These are phyloP conservation scores for Trypanosoma platydactyli DNA, from an alignment of 208 protist genomes.

Conservation along the genomic window DNA sequence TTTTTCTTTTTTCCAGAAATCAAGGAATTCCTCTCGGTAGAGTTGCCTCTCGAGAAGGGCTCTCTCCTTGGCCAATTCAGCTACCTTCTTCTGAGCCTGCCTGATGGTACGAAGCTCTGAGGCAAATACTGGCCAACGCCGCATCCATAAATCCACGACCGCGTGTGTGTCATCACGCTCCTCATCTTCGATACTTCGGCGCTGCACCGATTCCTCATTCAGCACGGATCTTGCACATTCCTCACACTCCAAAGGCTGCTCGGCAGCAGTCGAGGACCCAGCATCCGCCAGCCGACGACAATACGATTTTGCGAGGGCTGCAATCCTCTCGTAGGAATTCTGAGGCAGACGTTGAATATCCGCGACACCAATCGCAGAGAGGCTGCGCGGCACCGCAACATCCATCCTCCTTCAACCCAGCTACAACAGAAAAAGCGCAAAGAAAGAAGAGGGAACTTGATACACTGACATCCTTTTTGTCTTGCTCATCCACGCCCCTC, in stretches of 20 bases:
- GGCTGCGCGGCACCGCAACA: background rate
- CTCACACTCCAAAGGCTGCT: background rate
- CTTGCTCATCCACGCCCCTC: background rate
- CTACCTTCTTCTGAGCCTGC: background rate
- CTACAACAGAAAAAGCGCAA: slow-evolving; percentile 1
- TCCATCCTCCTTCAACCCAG: background rate
- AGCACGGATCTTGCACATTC: slow-evolving; percentile 4
- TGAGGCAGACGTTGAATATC: slow-evolving; percentile 8
- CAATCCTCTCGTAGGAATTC: slow-evolving; percentile 19
- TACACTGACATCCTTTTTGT: background rate
- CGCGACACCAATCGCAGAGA: background rate
- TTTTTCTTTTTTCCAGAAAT: slow-evolving; percentile 22
- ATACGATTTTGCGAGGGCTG: slow-evolving; percentile 17
- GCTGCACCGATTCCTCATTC: slow-evolving; percentile 2
- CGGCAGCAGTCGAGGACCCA: background rate
- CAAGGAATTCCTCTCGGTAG: slow-evolving; percentile 28
- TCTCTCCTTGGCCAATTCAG: background rate
- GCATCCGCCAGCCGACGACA: slow-evolving; percentile 5
- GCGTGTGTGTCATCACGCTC: slow-evolving; percentile 2
- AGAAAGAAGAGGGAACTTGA: background rate
- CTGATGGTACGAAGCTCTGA: slow-evolving; percentile 4
- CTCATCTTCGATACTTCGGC: slow-evolving; percentile 12
- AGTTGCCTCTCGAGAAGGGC: slow-evolving; percentile 16
- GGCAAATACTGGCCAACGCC: background rate
- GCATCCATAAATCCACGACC: slow-evolving; percentile 12